Conservation (phyloP, 2,329 filamentous ascomycete genomes). For the Colletotrichum gigasporum region DNA sequence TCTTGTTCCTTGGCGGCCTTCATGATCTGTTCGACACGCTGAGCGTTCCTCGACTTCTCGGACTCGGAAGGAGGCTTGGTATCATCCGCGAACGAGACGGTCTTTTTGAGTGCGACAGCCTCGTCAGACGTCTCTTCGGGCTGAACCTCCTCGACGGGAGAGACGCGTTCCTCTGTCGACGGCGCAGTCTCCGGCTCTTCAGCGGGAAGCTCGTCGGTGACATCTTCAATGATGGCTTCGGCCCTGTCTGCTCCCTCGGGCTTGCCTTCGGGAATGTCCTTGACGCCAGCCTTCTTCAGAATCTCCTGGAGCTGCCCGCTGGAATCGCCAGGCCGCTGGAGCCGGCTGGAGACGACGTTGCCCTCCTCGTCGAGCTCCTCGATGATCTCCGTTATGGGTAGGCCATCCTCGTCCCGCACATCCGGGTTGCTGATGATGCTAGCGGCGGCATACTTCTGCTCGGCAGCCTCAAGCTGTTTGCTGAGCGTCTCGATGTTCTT, state of each 20-base stretch:
- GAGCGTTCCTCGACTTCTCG: slow-evolving; percentile 50
- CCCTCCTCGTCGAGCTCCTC: slow-evolving; percentile 93
- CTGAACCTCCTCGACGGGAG: not conserved
- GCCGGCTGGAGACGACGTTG: slow-evolving; percentile 77
- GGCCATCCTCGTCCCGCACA: slow-evolving; percentile 71
- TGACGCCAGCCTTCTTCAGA: slow-evolving; percentile 79
- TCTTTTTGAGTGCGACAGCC: slow-evolving; percentile 55
- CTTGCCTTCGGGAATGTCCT: slow-evolving; percentile 49
- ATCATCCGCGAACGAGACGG: slow-evolving; percentile 71
- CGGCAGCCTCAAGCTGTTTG: slow-evolving; percentile 74
- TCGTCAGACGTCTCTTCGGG: slow-evolving; percentile 3
- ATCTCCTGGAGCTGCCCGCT: slow-evolving; percentile 76
- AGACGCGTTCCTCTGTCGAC: not conserved
- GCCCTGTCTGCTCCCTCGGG: not conserved
- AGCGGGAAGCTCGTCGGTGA: slow-evolving; percentile 11
- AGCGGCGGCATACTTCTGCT: slow-evolving; percentile 75
- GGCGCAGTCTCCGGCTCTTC: not conserved
- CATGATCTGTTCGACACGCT: slow-evolving; percentile 66
- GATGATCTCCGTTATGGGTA: slow-evolving; percentile 88
- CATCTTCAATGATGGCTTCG: slow-evolving; percentile 29
- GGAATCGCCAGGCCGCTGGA: slow-evolving; percentile 73
- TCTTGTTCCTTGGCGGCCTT: slow-evolving; percentile 65
- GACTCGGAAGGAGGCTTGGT: slow-evolving; percentile 59
- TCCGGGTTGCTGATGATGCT: slow-evolving; percentile 69
- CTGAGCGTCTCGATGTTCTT: slow-evolving; percentile 80